Percentiles rank a stretch among this genome's conserved stretches.
These are phyloP conservation scores for Acacia melanoxylon DNA, from an alignment of 306 rosid genomes.

Conservation along the genomic window DNA sequence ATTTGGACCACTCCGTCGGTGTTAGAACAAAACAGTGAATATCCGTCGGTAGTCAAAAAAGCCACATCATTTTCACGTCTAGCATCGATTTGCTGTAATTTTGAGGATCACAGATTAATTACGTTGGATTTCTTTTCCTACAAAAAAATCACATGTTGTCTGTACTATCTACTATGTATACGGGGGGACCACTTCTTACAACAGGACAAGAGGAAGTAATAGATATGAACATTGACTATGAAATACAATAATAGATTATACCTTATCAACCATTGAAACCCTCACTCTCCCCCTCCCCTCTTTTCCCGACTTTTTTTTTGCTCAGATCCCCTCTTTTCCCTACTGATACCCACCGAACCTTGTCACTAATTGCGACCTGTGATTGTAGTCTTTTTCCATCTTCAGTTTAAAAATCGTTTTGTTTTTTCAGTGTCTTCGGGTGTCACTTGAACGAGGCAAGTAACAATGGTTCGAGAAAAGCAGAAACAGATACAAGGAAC, in stretches of 20 bases:
- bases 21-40: background rate
- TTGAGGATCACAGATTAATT: background rate
- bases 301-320: too few relatives aligned
- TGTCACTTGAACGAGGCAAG: background rate
- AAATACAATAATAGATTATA: too few relatives aligned
- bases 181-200: background rate
- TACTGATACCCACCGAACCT: background rate
- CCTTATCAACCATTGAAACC: too few relatives aligned
- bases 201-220: background rate
- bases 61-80: background rate
- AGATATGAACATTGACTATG: too few relatives aligned
- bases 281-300: too few relatives aligned
- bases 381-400: background rate
- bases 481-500: conserved; percentile 17
- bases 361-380: background rate
- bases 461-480: background rate
- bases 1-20: background rate
- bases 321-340: background rate
- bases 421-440: background rate
- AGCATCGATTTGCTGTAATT: background rate
- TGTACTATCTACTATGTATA: background rate
- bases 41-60: background rate
- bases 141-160: background rate
- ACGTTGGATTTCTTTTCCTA: background rate
- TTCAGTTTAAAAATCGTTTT: background rate